Percentiles rank a stretch among this genome's conserved stretches.
These are phyloP conservation scores for Orbilia oligospora DNA, from an alignment of 2,329 filamentous ascomycete species.

Conservation along the genomic window DNA sequence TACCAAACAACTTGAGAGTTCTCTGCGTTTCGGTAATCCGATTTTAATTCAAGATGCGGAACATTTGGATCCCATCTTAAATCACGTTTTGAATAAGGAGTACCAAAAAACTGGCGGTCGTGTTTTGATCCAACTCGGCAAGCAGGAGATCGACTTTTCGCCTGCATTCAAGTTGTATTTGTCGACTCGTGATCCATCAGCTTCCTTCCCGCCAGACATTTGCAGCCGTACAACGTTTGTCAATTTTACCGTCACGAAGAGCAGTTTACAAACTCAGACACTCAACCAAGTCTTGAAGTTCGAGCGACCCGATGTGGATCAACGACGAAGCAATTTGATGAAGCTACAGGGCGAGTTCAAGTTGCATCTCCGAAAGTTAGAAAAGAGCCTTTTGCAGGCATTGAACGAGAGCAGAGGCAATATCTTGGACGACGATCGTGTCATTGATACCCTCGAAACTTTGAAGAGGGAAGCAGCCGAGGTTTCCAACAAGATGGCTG, in stretches of 20 bases:
- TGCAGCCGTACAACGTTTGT: constrained; percentile 99
- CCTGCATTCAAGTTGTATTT: constrained; percentile 95
- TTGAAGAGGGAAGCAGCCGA: constrained; percentile 97
- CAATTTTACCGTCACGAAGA: constrained; percentile 99
- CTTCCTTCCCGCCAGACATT: constrained; percentile 93
- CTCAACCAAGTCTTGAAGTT: constrained; percentile 98
- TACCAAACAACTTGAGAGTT: constrained; percentile 97
- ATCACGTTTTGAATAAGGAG: constrained; percentile 98
- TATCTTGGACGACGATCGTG: constrained; percentile 97
- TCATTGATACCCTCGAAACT: constrained; percentile 97
- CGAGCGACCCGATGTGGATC: constrained; percentile 95
- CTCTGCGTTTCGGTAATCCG: constrained; percentile 95
- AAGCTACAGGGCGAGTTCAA: constrained; percentile 99
- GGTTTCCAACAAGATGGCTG: constrained; percentile 94
- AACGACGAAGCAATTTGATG: constrained; percentile 95
- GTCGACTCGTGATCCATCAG: constrained; percentile 95
- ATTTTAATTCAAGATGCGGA: constrained; percentile 99
- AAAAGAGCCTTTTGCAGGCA: constrained; percentile 92
- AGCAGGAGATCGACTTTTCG: constrained; percentile 99
- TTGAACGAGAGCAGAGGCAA: constrained; percentile 98
- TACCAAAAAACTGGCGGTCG: constrained; percentile 98
- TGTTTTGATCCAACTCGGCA: constrained; percentile 97
- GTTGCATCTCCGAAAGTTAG: constrained; percentile 93
- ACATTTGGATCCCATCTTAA: constrained; percentile 95
- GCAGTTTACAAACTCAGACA: constrained; percentile 97